These are phyloP conservation scores for Vigna reflexopilosa DNA, from an alignment of 306 rosid genomes.

Conservation along the genomic window DNA sequence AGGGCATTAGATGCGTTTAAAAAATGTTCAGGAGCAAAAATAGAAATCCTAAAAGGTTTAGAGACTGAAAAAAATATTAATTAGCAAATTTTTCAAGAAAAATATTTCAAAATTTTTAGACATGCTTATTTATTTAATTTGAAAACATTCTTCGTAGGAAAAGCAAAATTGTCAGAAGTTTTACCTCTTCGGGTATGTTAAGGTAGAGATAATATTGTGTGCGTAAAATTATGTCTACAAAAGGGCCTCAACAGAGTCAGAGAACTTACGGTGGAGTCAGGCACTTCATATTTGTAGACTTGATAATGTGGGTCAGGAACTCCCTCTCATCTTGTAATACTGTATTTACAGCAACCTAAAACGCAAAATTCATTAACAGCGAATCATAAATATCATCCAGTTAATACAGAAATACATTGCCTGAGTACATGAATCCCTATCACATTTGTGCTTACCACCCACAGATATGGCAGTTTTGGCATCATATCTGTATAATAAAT, in stretches of 20 bases:
- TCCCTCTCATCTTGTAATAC: constrained; percentile 85
- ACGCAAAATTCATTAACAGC: constrained; percentile 36
- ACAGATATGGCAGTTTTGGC: background rate
- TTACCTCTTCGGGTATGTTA: background rate
- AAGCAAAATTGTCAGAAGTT: background rate
- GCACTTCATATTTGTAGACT: constrained; percentile 93
- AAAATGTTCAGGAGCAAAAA: no score
- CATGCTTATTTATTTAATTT: no score
- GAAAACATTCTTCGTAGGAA: no score
- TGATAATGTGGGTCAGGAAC: constrained; percentile 76
- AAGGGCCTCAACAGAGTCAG: constrained; percentile 25
- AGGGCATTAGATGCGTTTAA: no score
- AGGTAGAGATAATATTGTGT: background rate
- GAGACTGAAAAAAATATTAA: no score
- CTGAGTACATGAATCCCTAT: constrained; percentile 2
- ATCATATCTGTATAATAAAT: background rate
- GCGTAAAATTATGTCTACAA: constrained; percentile 26
- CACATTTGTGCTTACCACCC: background rate
- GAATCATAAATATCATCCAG: constrained; percentile 34
- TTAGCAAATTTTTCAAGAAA: no score
- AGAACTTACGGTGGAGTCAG: constrained; percentile 82
- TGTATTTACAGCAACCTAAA: constrained; percentile 88
- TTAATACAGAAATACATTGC: constrained; percentile 28
- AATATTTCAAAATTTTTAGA: no score
- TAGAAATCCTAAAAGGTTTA: no score